A percentile compares a stretch with the other conserved stretches of the same genome.
Evolutionary conservation across 2,329 filamentous ascomycete genomes (phyloP).

Genomic region (Alternaria solani): DNA sequence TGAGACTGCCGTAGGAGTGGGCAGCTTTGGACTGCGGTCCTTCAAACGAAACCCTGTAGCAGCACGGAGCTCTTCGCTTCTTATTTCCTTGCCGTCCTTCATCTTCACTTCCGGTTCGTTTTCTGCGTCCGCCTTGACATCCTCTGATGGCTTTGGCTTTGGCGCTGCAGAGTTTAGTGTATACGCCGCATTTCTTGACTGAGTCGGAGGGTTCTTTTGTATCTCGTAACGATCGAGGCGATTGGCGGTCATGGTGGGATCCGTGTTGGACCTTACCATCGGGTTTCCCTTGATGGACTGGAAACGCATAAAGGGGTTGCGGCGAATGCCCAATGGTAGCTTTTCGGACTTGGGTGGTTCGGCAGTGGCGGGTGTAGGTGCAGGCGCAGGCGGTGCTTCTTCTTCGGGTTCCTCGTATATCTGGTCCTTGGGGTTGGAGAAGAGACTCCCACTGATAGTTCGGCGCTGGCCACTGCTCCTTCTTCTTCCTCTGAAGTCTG

Average conservation of each 20-base stretch:
- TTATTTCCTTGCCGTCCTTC: constrained; percentile 83
- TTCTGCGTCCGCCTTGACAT: constrained; percentile 39
- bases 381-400: constrained; percentile 35
- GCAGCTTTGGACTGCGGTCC: constrained; percentile 85
- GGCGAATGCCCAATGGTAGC: constrained; percentile 63
- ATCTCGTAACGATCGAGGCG: constrained; percentile 71
- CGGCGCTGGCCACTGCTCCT: constrained; percentile 72
- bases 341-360: constrained; percentile 45
- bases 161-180: constrained; percentile 67
- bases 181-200: constrained; percentile 83
- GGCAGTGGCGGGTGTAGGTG: constrained; percentile 38
- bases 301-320: constrained; percentile 72
- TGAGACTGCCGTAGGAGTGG: constrained; percentile 89
- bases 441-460: constrained; percentile 74
- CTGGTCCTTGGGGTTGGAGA: constrained; percentile 74
- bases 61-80: constrained; percentile 84
- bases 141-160: constrained; percentile 40
- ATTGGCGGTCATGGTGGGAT: constrained; percentile 54
- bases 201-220: constrained; percentile 81
- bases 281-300: constrained; percentile 60
- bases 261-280: constrained; percentile 56
- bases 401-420: constrained; percentile 89
- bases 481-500: constrained; percentile 51
- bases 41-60: constrained; percentile 89
- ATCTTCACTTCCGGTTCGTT: constrained; percentile 57